Conservation (phyloP, 2,329 filamentous ascomycete species). For the Scorias spongiosa region DNA sequence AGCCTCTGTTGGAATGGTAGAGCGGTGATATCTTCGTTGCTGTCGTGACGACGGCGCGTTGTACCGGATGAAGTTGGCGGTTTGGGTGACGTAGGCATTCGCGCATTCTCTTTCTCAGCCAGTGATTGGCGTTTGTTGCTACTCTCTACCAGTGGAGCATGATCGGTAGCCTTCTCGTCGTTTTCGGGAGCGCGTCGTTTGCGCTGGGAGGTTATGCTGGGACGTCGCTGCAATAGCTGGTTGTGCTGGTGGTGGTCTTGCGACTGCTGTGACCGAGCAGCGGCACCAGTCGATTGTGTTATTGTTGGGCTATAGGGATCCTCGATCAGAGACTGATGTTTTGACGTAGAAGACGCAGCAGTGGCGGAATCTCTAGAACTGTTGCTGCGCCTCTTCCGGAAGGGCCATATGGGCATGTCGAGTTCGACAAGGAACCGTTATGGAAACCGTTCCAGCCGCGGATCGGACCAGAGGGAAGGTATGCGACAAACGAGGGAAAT, state of each 20-base stretch:
- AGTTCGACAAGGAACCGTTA: neutral
- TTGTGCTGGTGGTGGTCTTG: neutral
- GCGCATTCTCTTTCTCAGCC: neutral
- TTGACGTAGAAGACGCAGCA: slow-evolving; percentile 8
- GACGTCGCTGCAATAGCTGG: slow-evolving; percentile 5
- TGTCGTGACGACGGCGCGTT: slow-evolving; percentile 12
- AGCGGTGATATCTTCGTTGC: slow-evolving; percentile 32
- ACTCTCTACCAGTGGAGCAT: slow-evolving; percentile 2
- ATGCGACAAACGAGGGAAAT: too few relatives aligned
- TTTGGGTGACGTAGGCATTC: neutral
- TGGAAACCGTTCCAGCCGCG: too few relatives aligned
- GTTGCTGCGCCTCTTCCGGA: slow-evolving; percentile 53
- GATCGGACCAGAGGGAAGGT: too few relatives aligned
- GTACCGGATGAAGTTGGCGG: slow-evolving; percentile 8
- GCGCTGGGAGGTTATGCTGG: slow-evolving; percentile 1
- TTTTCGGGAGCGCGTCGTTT: slow-evolving; percentile 3
- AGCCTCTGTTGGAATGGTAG: slow-evolving; percentile 27
- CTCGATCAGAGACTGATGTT: slow-evolving; percentile 33
- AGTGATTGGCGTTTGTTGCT: slow-evolving; percentile 3
- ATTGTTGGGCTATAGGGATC: slow-evolving; percentile 26
- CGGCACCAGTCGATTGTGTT: neutral
- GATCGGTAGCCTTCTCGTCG: slow-evolving; percentile 4
- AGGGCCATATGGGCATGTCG: slow-evolving; percentile 70
- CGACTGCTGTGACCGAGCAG: slow-evolving; percentile 6
- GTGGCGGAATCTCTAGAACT: slow-evolving; percentile 6